Evolutionary conservation across 225 moss, liverwort and hornwort genomes (phyloP).

Genomic region (Pleurozium schreberi): DNA sequence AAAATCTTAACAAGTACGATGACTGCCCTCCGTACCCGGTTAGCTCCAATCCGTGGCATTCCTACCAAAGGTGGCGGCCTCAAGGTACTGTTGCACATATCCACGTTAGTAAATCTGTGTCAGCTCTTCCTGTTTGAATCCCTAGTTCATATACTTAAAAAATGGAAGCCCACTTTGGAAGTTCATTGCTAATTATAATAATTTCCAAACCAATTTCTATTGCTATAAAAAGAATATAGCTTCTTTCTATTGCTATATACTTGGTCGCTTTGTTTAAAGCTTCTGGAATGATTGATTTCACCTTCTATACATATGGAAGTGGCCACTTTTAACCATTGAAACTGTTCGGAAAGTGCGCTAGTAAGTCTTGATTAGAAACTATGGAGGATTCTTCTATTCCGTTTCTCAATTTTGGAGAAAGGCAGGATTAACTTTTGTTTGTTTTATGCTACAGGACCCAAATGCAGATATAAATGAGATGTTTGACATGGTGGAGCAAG

Average conservation of each 20-base stretch:
- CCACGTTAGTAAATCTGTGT: background rate
- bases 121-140: background rate
- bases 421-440: background rate
- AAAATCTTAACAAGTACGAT: constrained; percentile 76
- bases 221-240: background rate
- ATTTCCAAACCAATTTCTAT: background rate
- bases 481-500: constrained; percentile 99
- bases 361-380: background rate
- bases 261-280: background rate
- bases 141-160: background rate
- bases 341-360: background rate
- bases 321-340: background rate
- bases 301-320: background rate
- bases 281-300: background rate
- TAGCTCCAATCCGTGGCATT: constrained; percentile 92
- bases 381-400: background rate
- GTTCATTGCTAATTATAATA: background rate
- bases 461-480: constrained; percentile 92
- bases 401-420: background rate
- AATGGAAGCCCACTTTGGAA: background rate
- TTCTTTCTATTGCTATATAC: background rate
- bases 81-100: constrained; percentile 33
- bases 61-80: constrained; percentile 88
- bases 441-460: constrained; percentile 49
- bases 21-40: constrained; percentile 75